Conservation (phyloP, 495 filamentous ascomycete genomes). For the Neurospora sublineolata region DNA sequence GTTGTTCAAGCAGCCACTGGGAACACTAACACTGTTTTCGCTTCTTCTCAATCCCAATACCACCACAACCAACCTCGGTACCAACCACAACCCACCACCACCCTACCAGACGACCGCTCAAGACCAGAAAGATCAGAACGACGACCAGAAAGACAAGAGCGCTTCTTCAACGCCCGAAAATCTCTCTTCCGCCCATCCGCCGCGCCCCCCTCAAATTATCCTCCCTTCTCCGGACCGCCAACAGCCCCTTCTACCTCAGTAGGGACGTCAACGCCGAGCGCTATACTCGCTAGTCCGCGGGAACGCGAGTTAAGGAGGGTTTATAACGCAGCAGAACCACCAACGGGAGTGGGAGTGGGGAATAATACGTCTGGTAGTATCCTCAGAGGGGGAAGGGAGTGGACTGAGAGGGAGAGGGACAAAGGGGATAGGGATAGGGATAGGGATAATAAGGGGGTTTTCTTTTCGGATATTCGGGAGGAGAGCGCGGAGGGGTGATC, state of each 20-base stretch:
- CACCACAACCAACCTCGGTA: background rate
- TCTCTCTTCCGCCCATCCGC: background rate
- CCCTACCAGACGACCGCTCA: background rate
- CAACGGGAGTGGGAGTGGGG: background rate
- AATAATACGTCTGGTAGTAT: background rate
- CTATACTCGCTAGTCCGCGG: conserved; percentile 14
- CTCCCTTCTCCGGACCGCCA: background rate
- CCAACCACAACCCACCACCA: background rate
- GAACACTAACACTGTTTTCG: background rate
- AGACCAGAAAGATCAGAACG: background rate
- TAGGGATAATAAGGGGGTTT: conserved; percentile 11
- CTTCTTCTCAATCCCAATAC: background rate
- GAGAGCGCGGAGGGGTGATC: conserved; percentile 13
- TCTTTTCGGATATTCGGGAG: conserved; percentile 20
- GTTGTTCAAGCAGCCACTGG: background rate
- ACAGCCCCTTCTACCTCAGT: background rate
- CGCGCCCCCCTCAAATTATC: background rate
- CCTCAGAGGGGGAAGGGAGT: background rate
- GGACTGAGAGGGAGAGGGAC: background rate
- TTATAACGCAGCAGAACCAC: conserved; percentile 7
- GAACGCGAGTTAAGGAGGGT: conserved; percentile 17
- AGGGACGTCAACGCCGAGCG: no score
- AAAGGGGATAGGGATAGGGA: conserved; percentile 7
- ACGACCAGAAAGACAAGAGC: background rate
- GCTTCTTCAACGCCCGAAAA: background rate